A percentile compares a stretch with the other conserved stretches of the same genome.
These are phyloP conservation scores for Saprolegnia diclina DNA, from an alignment of 352 stramenopile species.

Conservation along the genomic window DNA sequence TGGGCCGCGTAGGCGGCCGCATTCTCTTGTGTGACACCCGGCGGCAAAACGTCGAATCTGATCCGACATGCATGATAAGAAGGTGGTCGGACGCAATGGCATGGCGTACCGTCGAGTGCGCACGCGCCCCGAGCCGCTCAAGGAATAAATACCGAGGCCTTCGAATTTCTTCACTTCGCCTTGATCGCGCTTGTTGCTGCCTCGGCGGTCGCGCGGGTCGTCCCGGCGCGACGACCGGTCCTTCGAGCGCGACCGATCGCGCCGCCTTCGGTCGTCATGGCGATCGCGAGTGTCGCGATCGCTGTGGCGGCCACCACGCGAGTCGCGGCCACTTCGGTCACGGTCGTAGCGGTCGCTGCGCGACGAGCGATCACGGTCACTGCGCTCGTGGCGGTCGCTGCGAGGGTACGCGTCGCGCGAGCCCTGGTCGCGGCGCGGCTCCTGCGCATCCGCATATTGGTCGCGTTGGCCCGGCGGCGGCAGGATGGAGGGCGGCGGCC, in stretches of 20 bases:
- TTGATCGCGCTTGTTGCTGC: neutral
- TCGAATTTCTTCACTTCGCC: conserved; percentile 21
- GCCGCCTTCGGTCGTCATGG: conserved; percentile 34
- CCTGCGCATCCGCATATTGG: conserved; percentile 6
- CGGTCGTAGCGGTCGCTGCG: conserved; percentile 32
- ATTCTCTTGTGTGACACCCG: conserved; percentile 77
- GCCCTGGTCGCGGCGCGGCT: conserved; percentile 8
- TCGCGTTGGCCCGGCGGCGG: conserved; percentile 11
- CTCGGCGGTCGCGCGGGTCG: neutral
- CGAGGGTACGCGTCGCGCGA: conserved; percentile 15
- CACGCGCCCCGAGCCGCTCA: conserved; percentile 39
- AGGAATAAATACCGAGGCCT: conserved; percentile 4
- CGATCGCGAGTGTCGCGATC: conserved; percentile 28
- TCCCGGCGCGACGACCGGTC: neutral
- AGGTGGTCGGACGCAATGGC: conserved; percentile 34
- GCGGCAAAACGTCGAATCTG: conserved; percentile 78
- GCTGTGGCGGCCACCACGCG: neutral
- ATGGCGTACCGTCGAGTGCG: conserved; percentile 36
- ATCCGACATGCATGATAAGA: conserved; percentile 58
- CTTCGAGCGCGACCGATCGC: conserved; percentile 23
- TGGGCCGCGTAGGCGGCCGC: conserved; percentile 76
- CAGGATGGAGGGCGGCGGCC: conserved; percentile 4
- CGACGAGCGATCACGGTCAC: conserved; percentile 34
- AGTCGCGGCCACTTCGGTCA: conserved; percentile 34
- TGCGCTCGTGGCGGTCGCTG: conserved; percentile 33